These are phyloP conservation scores for Nitzschia sp. DNA, from an alignment of 108 stramenopile genomes.

Conservation along the genomic window DNA sequence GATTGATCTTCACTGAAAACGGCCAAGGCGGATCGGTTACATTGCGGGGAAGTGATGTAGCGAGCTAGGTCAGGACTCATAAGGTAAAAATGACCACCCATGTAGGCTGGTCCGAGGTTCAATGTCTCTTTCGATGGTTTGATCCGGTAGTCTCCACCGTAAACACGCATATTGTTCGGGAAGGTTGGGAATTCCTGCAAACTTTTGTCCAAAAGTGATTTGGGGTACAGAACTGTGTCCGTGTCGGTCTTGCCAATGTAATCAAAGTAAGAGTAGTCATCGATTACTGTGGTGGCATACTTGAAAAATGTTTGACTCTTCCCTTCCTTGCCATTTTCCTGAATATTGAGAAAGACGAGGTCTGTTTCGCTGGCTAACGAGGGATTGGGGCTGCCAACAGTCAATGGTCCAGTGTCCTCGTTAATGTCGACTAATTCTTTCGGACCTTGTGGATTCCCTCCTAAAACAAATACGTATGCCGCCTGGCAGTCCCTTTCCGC, in stretches of 20 bases:
- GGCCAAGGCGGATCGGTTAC: conserved; percentile 24
- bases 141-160: conserved; percentile 24
- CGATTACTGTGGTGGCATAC: conserved; percentile 14
- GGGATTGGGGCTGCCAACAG: background rate
- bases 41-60: conserved; percentile 23
- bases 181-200: conserved; percentile 5
- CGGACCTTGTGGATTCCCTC: conserved; percentile 27
- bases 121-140: conserved; percentile 3
- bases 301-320: conserved; percentile 31
- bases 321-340: conserved; percentile 33
- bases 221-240: conserved; percentile 23
- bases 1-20: conserved; percentile 28
- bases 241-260: conserved; percentile 30
- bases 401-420: conserved; percentile 3
- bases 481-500: conserved; percentile 19
- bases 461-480: conserved; percentile 42
- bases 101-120: conserved; percentile 26
- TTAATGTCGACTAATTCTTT: conserved; percentile 21
- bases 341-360: conserved; percentile 29
- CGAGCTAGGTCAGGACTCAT: conserved; percentile 28
- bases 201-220: conserved; percentile 16
- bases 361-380: conserved; percentile 11
- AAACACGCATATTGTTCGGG: conserved; percentile 26
- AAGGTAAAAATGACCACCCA: conserved; percentile 32
- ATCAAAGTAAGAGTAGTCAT: conserved; percentile 22